phyloP scores from a whole-genome alignment of 805 yeast species.

The Blastobotrys parvus region DNA sequence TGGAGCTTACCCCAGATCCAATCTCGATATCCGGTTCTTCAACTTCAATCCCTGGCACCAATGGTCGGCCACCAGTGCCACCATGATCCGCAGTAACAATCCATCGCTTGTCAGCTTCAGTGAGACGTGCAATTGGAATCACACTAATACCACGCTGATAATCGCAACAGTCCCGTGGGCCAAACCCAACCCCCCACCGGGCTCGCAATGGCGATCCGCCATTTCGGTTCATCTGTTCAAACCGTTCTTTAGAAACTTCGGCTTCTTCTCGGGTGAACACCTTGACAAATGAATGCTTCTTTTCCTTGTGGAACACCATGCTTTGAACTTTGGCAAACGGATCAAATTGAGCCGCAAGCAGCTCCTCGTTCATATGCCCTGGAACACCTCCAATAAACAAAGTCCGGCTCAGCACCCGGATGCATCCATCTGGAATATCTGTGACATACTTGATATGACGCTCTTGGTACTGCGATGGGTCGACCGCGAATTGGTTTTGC shows the following conservation, averaged over 20 bases:
- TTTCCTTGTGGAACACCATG: conserved; percentile 74
- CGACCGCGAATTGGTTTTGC: neutral
- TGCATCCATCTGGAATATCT: conserved; percentile 63
- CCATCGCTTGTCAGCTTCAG: conserved; percentile 94
- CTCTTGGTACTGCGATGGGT: conserved; percentile 1
- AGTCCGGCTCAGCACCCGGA: conserved; percentile 83
- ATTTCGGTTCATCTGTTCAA: conserved; percentile 50
- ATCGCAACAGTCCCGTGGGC: conserved; percentile 97
- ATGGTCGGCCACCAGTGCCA: conserved; percentile 84
- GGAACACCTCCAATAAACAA: conserved; percentile 93
- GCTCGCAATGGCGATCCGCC: conserved; percentile 64
- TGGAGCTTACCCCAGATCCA: conserved; percentile 88
- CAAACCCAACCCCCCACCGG: conserved; percentile 98
- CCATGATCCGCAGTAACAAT: conserved; percentile 89
- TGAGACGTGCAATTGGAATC: conserved; percentile 77
- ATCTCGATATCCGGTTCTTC: conserved; percentile 98
- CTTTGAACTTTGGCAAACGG: conserved; percentile 91
- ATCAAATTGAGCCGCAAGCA: conserved; percentile 59
- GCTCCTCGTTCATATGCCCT: conserved; percentile 65
- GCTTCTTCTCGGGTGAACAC: conserved; percentile 90
- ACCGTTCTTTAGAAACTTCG: conserved; percentile 64
- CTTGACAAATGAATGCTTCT: conserved; percentile 94
- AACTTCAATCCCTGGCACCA: conserved; percentile 70
- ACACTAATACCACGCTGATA: conserved; percentile 84
- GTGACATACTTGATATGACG: conserved; percentile 58